Base-by-base conservation (phyloP, 2,329 filamentous ascomycete genomes). In the Ophiocordyceps unilateralis region DNA sequence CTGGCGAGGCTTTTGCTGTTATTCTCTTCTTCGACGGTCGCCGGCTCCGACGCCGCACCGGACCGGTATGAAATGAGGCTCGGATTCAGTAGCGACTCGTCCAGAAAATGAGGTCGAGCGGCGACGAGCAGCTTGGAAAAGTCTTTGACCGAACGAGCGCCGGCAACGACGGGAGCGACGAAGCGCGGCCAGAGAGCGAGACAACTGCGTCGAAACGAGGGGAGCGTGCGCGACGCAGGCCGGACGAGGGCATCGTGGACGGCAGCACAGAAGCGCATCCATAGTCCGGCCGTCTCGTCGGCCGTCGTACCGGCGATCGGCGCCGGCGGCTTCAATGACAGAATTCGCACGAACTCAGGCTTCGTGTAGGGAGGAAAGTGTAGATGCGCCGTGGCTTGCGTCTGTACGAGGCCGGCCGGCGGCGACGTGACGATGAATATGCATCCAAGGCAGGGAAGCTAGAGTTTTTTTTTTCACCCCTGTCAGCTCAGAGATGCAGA, bases 221-320 rank as follows among this genome's bases (percentile, higher is more conserved):
- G 70, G 14, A 96, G 69, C 32, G 89, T 87, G 41, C 87, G 78
- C 1, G 82, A 82, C 3, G 86, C 86, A 40, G 85, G 78, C 48
- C 81, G 84, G 41, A 81, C 77, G 12, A 96, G 69, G 1, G 88
- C 78, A 56, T 98, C 91, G 69, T 93, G 91, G 14, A 94, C 78
- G 5, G 85, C 84, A 41, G 76, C 76, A 47, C 81, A 76, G 65
- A 93, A 96, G 39, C 86, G 78, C 14, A 76, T 67, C 82, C 83
- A 91, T 15, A 89, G 72, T 60, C 82, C 81, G 21, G 63, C 57
- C 10, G 81, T 81, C 46, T 76, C 72, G 40, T 65, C 61, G 40
- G 57, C 50, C 2, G 64, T 67, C 20, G 65, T 78, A 62, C 67
- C 77, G 53, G 57, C 63, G 50, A 65, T 68, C 11, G 63, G 46